These are phyloP conservation scores for Kalmanozyma brasiliensis DNA, from an alignment of 1,284 basidiomycete species.

Conservation along the genomic window DNA sequence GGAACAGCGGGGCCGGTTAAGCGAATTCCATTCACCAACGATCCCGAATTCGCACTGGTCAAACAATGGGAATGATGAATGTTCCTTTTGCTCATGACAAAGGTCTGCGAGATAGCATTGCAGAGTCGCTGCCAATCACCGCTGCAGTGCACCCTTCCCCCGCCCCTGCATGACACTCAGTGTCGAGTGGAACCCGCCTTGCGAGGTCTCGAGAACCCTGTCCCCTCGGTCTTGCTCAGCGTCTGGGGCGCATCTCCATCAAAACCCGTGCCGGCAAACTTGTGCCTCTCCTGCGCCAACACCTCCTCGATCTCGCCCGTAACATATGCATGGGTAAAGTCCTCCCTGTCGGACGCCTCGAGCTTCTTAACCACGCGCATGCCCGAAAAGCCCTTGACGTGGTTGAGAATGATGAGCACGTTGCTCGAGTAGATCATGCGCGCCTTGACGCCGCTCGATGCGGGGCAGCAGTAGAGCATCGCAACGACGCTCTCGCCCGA, in stretches of 20 bases:
- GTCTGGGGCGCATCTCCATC: constrained; percentile 20
- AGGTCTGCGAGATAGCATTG: too few relatives aligned
- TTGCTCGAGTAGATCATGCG: constrained; percentile 59
- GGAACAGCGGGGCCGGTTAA: too few relatives aligned
- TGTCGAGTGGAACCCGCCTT: constrained; percentile 39
- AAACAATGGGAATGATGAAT: too few relatives aligned
- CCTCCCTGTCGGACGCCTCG: constrained; percentile 36
- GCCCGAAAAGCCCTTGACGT: constrained; percentile 47
- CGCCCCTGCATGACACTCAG: neutral
- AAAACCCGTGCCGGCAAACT: constrained; percentile 35
- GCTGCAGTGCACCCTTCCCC: too few relatives aligned
- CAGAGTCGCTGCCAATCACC: too few relatives aligned
- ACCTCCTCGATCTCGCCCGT: constrained; percentile 35
- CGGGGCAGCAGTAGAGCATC: constrained; percentile 59
- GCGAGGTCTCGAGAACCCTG: constrained; percentile 30
- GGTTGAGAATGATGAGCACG: constrained; percentile 43
- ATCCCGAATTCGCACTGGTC: too few relatives aligned
- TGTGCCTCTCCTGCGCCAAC: constrained; percentile 33
- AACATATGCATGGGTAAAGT: constrained; percentile 33
- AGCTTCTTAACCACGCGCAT: constrained; percentile 54
- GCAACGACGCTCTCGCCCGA: constrained; percentile 48
- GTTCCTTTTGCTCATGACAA: too few relatives aligned
- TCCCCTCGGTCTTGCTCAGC: constrained; percentile 10
- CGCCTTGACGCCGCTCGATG: constrained; percentile 47
- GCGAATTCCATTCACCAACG: too few relatives aligned